phyloP scores from a whole-genome alignment of 2,329 filamentous ascomycete species.

The Dactylellina haptotyla region DNA sequence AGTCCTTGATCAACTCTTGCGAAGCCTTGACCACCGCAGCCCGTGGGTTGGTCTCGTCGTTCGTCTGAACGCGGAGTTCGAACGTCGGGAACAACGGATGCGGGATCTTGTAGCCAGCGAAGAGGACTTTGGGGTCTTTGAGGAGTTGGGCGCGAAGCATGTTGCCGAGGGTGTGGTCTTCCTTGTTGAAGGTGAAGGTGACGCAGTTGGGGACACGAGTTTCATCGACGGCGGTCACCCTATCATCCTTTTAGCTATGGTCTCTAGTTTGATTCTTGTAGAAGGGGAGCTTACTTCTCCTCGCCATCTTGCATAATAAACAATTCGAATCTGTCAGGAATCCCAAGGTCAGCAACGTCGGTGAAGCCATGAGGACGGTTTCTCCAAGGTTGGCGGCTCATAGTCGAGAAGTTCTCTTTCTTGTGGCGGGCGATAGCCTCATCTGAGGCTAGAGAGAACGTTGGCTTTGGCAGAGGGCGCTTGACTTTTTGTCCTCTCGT shows the following conservation, averaged over 20 bases:
- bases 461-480: background rate
- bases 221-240: conserved; percentile 49
- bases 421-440: conserved; percentile 2
- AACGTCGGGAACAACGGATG: conserved; percentile 67
- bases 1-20: conserved; percentile 81
- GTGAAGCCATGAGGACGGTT: conserved; percentile 41
- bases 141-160: conserved; percentile 86
- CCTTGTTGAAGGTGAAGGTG: conserved; percentile 94
- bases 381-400: conserved; percentile 45
- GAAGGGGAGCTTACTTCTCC: conserved; percentile 53
- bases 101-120: conserved; percentile 83
- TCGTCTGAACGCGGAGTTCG: conserved; percentile 84
- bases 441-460: background rate
- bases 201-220: conserved; percentile 79
- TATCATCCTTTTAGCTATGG: conserved; percentile 10
- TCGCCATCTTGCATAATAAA: conserved; percentile 55
- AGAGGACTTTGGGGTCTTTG: conserved; percentile 82
- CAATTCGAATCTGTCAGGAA: conserved; percentile 55
- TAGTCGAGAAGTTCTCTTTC: conserved; percentile 29
- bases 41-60: conserved; percentile 84
- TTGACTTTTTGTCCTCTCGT: background rate
- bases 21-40: conserved; percentile 84
- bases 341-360: conserved; percentile 16
- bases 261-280: too few species aligned
- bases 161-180: conserved; percentile 95